phyloP scores from a whole-genome alignment of 176 grass and related monocot genomes.

The Aegilops sharonensis region DNA sequence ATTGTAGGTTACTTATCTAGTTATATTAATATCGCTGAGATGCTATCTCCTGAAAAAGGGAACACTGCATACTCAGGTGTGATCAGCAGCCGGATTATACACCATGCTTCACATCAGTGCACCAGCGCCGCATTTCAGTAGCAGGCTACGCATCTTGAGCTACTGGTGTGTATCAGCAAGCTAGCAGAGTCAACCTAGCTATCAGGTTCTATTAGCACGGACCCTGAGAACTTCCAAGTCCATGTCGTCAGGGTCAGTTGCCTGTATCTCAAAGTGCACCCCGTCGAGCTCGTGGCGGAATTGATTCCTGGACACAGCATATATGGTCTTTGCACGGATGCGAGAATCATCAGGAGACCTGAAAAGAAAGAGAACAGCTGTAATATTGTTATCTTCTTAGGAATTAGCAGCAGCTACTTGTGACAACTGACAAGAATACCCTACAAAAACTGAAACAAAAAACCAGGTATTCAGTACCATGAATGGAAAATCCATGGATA shows the following conservation, averaged over 20 bases:
- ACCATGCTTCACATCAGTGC: conserved; percentile 39
- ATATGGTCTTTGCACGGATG: conserved; percentile 67
- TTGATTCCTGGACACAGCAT: conserved; percentile 58
- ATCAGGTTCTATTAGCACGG: conserved; percentile 50
- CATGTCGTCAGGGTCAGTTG: conserved; percentile 65
- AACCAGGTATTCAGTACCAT: not conserved
- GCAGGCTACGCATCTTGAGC: conserved; percentile 7
- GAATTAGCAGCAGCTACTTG: not conserved
- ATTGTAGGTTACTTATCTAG: conserved; percentile 29
- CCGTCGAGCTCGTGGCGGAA: conserved; percentile 67
- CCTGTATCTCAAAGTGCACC: conserved; percentile 79
- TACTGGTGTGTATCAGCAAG: not conserved
- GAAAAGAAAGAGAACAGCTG: not conserved
- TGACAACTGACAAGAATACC: not conserved
- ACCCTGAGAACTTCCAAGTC: conserved; percentile 58
- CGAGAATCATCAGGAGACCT: conserved; percentile 69
- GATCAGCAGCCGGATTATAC: conserved; percentile 28
- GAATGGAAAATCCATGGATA: not conserved
- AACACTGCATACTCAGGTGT: conserved; percentile 7
- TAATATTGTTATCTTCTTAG: not conserved
- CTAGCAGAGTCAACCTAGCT: conserved; percentile 10
- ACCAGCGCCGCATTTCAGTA: conserved; percentile 2
- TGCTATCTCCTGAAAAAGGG: not conserved
- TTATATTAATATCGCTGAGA: conserved; percentile 16
- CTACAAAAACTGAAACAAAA: not conserved